Percentiles rank a stretch among this genome's conserved stretches.
phyloP scores from a whole-genome alignment of 495 filamentous ascomycete species.

The Friedmanniomyces simplex region DNA sequence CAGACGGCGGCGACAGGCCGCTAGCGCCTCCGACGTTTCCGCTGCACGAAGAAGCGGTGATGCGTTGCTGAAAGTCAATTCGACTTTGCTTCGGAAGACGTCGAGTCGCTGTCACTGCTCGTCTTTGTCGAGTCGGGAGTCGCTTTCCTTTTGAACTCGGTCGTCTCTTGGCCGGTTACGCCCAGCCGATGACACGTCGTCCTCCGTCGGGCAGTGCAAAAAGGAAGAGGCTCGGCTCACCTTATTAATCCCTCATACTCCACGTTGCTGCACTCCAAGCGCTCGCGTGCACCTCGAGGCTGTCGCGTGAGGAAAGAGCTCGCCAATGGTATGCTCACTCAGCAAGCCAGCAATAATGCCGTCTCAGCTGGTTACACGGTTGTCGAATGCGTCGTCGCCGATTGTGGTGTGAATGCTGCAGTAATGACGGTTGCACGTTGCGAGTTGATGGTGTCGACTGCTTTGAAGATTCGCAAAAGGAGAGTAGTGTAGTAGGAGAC shows the following conservation, averaged over 20 bases:
- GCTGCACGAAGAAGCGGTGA: not conserved
- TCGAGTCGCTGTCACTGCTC: not conserved
- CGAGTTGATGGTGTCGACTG: not conserved
- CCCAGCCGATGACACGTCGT: not conserved
- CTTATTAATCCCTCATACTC: not conserved
- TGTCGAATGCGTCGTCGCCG: not conserved
- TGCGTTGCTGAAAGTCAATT: not conserved
- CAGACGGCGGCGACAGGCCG: too few relatives aligned
- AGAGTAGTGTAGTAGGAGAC: not conserved
- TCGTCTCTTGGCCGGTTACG: not conserved
- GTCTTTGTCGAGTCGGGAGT: not conserved
- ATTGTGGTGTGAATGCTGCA: not conserved
- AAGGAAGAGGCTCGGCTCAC: not conserved
- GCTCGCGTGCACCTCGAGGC: not conserved
- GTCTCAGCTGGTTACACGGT: not conserved
- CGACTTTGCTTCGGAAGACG: not conserved
- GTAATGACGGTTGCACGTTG: not conserved
- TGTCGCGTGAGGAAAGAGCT: not conserved
- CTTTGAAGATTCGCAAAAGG: not conserved
- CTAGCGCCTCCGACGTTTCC: not conserved
- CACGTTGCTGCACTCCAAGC: not conserved
- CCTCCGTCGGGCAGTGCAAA: not conserved
- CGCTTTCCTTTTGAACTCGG: not conserved
- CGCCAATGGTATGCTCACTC: not conserved
- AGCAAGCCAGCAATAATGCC: not conserved